phyloP scores from a whole-genome alignment of 225 moss, liverwort and hornwort species.

The Pleurozium schreberi region DNA sequence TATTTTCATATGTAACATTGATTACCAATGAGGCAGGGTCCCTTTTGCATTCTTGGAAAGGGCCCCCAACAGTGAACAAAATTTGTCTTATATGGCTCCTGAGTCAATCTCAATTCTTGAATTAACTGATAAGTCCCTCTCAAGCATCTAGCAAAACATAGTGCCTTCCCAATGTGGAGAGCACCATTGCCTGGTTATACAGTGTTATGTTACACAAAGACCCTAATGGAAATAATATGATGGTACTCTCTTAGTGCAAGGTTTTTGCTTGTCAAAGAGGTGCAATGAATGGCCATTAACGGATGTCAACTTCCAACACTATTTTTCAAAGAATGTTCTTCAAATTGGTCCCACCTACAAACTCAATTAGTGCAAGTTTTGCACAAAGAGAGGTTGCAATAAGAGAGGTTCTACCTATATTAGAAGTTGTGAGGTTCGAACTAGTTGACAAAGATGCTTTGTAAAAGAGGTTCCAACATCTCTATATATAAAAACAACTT shows the following conservation, averaged over 20 bases:
- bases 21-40: neutral
- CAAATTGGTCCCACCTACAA: too few relatives aligned
- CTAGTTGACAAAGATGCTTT: fast-evolving
- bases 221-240: neutral
- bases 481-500: neutral
- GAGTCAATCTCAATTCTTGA: neutral
- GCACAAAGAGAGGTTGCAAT: too few relatives aligned
- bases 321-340: too few relatives aligned
- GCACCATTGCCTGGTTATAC: neutral
- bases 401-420: too few relatives aligned
- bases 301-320: too few relatives aligned
- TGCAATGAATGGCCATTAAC: too few relatives aligned
- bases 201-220: neutral
- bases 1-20: neutral
- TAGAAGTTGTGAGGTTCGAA: neutral
- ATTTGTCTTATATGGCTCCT: neutral
- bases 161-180: neutral
- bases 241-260: too few relatives aligned
- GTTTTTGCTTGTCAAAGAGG: too few relatives aligned
- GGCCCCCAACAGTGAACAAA: neutral
- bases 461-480: neutral
- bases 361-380: too few relatives aligned
- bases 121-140: neutral
- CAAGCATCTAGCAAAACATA: neutral
- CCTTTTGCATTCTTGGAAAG: neutral